Percentiles rank a stretch among this genome's conserved stretches.
Evolutionary conservation across 2,329 filamentous ascomycete species (phyloP).

Genomic region (Colletotrichum australisinense): DNA sequence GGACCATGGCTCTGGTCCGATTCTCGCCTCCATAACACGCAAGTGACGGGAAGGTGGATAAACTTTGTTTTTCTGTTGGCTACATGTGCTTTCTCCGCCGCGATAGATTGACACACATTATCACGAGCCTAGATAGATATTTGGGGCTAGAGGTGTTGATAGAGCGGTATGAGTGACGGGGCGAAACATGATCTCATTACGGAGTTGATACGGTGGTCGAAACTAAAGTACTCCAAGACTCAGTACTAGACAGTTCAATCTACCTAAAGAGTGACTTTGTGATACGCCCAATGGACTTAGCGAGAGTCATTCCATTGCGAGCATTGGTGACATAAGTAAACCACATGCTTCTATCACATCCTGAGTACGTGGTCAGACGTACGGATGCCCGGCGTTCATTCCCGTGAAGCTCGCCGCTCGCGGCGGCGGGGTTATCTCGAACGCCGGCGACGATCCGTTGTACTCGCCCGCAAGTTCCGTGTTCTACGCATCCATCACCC

Average conservation of each 20-base stretch:
- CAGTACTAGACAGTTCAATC: neutral
- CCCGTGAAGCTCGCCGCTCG: slow-evolving; percentile 1
- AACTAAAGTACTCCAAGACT: neutral
- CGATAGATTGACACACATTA: too few relatives aligned
- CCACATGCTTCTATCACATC: neutral
- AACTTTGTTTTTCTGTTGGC: neutral
- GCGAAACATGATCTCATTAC: neutral
- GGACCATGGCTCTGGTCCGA: neutral
- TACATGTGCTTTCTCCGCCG: neutral
- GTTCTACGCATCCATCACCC: neutral
- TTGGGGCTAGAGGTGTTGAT: neutral
- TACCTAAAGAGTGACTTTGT: neutral
- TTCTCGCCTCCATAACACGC: neutral
- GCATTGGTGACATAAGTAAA: neutral
- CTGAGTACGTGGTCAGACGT: neutral
- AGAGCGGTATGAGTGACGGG: neutral
- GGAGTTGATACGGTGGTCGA: neutral
- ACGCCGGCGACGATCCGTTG: neutral
- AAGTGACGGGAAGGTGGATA: neutral
- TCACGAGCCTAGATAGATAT: neutral
- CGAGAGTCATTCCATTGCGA: neutral
- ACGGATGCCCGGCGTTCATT: neutral
- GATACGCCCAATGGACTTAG: neutral
- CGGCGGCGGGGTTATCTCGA: neutral
- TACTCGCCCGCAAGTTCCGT: neutral